Evolutionary conservation across 371 early-diverging fungal species (phyloP).

Genomic region (Mortierella sp.): DNA sequence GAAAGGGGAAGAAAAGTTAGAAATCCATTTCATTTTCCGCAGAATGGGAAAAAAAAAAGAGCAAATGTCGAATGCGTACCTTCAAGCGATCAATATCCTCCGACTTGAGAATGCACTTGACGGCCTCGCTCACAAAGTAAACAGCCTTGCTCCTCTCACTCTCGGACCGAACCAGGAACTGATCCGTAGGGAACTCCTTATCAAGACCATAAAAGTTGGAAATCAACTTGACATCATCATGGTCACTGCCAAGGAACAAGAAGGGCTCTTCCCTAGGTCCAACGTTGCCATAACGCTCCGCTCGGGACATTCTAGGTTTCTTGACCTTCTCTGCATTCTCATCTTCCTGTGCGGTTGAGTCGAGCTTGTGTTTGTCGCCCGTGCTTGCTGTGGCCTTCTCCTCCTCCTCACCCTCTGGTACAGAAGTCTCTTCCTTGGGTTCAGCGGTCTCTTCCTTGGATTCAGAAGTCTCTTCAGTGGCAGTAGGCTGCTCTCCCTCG

Average conservation of each 20-base stretch:
- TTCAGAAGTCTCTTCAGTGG: conserved; percentile 28
- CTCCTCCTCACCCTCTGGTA: conserved; percentile 19
- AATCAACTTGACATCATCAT: conserved; percentile 66
- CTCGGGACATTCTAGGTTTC: conserved; percentile 49
- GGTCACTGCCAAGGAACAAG: conserved; percentile 69
- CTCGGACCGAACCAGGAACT: conserved; percentile 86
- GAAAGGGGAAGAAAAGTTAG: not conserved
- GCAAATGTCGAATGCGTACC: conserved; percentile 36
- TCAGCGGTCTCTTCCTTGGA: conserved; percentile 22
- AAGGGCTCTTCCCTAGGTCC: conserved; percentile 81
- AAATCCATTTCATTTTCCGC: not conserved
- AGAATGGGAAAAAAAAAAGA: conserved; percentile 3
- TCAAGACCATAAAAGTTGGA: conserved; percentile 75
- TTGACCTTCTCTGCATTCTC: conserved; percentile 30
- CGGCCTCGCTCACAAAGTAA: conserved; percentile 83
- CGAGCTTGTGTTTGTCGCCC: conserved; percentile 40
- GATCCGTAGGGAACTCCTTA: conserved; percentile 78
- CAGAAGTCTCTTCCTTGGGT: too few species aligned
- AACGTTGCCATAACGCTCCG: conserved; percentile 59
- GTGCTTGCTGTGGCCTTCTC: conserved; percentile 8
- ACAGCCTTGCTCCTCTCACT: conserved; percentile 75
- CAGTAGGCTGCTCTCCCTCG: conserved; percentile 46
- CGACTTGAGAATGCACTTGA: conserved; percentile 76
- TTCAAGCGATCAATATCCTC: conserved; percentile 75
- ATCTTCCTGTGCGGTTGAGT: conserved; percentile 9